A percentile compares a stretch with the other conserved stretches of the same genome.
phyloP scores from a whole-genome alignment of 2,329 filamentous ascomycete species.

The Sclerotinia sclerotiorum region DNA sequence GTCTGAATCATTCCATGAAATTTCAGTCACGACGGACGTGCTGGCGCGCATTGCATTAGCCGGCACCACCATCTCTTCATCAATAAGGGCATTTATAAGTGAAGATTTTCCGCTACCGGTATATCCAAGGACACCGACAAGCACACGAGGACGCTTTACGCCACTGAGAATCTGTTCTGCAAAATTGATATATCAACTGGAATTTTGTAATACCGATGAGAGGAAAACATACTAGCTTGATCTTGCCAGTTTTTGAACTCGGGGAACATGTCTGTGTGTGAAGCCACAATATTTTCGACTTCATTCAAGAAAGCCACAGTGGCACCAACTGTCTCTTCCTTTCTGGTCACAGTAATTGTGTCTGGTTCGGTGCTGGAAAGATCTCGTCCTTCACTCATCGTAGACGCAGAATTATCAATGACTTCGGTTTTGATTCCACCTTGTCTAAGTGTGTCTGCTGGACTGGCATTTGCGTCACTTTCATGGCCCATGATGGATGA shows the following conservation, averaged over 20 bases:
- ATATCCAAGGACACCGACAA: not conserved
- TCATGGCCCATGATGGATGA: not conserved
- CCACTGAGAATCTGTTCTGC: not conserved
- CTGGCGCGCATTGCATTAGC: conserved; percentile 7
- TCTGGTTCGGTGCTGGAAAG: too few relatives aligned
- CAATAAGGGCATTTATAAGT: conserved; percentile 16
- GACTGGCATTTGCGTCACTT: not conserved
- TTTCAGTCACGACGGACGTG: conserved; percentile 10
- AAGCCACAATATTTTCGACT: not conserved
- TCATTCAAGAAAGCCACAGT: not conserved
- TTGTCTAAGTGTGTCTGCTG: not conserved
- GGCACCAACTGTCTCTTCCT: not conserved
- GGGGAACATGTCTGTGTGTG: not conserved
- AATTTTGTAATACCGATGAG: not conserved
- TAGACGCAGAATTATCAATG: not conserved
- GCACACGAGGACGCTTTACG: not conserved
- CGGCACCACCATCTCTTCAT: conserved; percentile 5
- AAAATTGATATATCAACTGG: not conserved
- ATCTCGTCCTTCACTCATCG: not conserved
- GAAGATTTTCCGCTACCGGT: conserved; percentile 15
- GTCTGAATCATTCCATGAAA: conserved; percentile 12
- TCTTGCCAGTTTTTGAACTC: not conserved
- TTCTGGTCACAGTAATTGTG: not conserved
- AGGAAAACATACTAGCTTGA: not conserved
- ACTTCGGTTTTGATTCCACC: not conserved